phyloP scores from a whole-genome alignment of 1,284 basidiomycete species.

The Apiotrichum sp. region DNA sequence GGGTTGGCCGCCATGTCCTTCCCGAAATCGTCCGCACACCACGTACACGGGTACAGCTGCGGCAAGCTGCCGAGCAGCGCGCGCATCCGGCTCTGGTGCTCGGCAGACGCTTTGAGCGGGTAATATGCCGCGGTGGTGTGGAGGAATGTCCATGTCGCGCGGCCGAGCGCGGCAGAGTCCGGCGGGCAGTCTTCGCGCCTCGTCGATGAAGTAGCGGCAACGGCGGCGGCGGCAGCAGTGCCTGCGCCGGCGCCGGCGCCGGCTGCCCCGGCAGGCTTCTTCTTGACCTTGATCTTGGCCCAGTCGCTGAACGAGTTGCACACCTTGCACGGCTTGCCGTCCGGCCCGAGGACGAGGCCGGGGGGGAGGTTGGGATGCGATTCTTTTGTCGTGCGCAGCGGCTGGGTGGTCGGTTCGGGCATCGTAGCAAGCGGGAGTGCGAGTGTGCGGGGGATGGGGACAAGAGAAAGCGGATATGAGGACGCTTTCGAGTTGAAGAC shows the following conservation, averaged over 20 bases:
- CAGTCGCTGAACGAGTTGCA: conserved; percentile 75
- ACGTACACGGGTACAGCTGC: conserved; percentile 74
- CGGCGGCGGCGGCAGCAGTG: conserved; percentile 32
- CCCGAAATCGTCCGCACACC: conserved; percentile 71
- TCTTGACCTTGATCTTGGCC: conserved; percentile 52
- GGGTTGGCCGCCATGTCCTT: conserved; percentile 60
- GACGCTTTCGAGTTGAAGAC: too few species aligned
- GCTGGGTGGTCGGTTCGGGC: background rate
- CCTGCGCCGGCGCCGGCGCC: conserved; percentile 18
- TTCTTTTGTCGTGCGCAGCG: conserved; percentile 38
- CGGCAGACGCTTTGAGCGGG: conserved; percentile 64
- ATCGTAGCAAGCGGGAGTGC: background rate
- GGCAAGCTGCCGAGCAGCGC: conserved; percentile 69
- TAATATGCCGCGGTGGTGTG: conserved; percentile 91
- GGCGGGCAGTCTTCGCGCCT: conserved; percentile 67
- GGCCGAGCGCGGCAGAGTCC: conserved; percentile 77
- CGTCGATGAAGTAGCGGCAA: conserved; percentile 22
- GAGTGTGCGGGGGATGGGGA: too few species aligned
- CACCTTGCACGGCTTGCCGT: conserved; percentile 89
- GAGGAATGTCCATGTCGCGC: conserved; percentile 91
- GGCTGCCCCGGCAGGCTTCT: conserved; percentile 16
- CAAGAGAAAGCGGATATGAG: background rate
- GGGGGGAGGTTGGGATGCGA: conserved; percentile 54
- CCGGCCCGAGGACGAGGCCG: conserved; percentile 77
- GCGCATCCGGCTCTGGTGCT: conserved; percentile 73